Base-by-base conservation (phyloP, 108 stramenopile genomes). In the Asterionellopsis glacialis region DNA sequence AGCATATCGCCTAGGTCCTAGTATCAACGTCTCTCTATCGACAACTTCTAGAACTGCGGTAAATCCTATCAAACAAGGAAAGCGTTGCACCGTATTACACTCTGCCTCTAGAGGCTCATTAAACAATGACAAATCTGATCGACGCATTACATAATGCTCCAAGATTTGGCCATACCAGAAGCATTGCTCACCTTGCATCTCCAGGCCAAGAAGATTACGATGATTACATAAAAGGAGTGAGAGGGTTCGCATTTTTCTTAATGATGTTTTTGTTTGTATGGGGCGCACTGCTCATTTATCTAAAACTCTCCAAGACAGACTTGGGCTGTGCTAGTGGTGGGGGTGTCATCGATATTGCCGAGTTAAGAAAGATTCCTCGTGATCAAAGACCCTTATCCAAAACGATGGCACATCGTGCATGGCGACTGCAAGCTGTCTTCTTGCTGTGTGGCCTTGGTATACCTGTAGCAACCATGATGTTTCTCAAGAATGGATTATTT, bases 281-380 rank as follows among this genome's bases (percentile, higher is more conserved):
- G 71, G 64, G 42, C 3, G 27, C 60, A n/a, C 24, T 72, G 7
- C 23, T 72, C 27, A 18, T 72, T 15, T 15, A 44, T n/a, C 63
- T 72, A 33, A 72, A 72, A 40, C 65, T 24, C 42, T 2, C 55
- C 22, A 55, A 55, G 21, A 52, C 5, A 15, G 21, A 51, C 19
- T 66, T 72, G 38, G 77, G 77, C 19, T 78, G 77, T 61, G 77
- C 77, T 11, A 72, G 68, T 1, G 75, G 80, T 33, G 80, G 80
- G 15, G 59, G 63, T 27, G 28, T 63, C 19, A 0, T 81, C 0
- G 68, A 81, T 56, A 60, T 76, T 26, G 25, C 42, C 39, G 12
- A 52, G 0, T 41, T 76, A 44, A 41, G 75, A 9, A 64, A 64
- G 41, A 23, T 59, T 16, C 66, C 74, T 40, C 53, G 55, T 48